phyloP scores from a whole-genome alignment of 768 basidiomycete genomes.

The Hypholoma sublateritium region DNA sequence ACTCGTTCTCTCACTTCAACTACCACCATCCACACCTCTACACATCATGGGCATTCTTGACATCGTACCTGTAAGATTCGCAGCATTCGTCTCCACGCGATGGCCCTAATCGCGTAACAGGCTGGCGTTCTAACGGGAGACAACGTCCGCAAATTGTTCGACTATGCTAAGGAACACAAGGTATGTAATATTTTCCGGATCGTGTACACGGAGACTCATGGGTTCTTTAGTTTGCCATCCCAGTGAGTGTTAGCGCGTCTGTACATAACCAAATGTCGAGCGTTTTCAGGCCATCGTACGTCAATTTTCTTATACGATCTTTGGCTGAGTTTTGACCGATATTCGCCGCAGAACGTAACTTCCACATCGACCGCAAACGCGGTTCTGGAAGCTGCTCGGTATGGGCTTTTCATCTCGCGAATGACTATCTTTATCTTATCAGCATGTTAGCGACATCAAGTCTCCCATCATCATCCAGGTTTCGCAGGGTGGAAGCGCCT shows the following conservation, averaged over 20 bases:
- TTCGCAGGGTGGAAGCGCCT: conserved; percentile 95
- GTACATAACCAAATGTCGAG: conserved; percentile 6
- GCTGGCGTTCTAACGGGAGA: conserved; percentile 95
- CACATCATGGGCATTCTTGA: conserved; percentile 76
- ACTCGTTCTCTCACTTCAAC: conserved; percentile 3
- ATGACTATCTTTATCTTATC: conserved; percentile 18
- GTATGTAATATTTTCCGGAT: conserved; percentile 36
- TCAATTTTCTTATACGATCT: conserved; percentile 19
- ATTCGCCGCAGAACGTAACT: conserved; percentile 76
- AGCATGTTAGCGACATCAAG: conserved; percentile 76
- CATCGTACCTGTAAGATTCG: conserved; percentile 69
- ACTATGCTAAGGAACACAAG: conserved; percentile 88
- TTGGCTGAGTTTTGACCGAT: background rate
- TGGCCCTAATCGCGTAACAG: conserved; percentile 36
- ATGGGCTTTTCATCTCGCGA: conserved; percentile 7
- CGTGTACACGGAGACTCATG: conserved; percentile 4
- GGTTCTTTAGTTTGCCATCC: conserved; percentile 70
- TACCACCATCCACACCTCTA: background rate
- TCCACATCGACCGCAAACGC: conserved; percentile 96
- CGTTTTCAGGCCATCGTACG: conserved; percentile 70
- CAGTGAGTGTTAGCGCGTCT: conserved; percentile 49
- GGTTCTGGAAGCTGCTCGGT: conserved; percentile 94
- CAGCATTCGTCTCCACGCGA: background rate
- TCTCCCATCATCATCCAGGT: conserved; percentile 97
- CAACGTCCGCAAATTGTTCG: conserved; percentile 91